A percentile compares a stretch with the other conserved stretches of the same genome.
Conservation (phyloP, 1,284 basidiomycete species). For the Fistulinella cinereoalba region DNA sequence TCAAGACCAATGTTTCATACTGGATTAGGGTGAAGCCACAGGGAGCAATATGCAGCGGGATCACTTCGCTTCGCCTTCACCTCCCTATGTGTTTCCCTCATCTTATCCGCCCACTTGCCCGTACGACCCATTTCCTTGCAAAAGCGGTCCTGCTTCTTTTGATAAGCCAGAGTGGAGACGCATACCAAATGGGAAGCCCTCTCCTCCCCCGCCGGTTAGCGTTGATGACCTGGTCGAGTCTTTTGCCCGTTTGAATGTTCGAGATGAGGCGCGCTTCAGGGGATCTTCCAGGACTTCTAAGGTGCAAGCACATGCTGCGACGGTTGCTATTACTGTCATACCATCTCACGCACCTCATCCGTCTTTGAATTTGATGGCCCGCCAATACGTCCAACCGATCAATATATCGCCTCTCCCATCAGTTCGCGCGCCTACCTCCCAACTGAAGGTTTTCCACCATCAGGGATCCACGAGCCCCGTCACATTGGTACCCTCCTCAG, state of each 20-base stretch:
- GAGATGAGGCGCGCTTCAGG: conserved; percentile 5
- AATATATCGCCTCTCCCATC: neutral
- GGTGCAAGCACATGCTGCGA: conserved; percentile 10
- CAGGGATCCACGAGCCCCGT: neutral
- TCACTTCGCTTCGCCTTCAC: conserved; percentile 4
- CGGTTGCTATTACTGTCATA: conserved; percentile 20
- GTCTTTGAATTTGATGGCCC: conserved; percentile 8
- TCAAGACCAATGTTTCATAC: neutral
- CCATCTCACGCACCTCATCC: conserved; percentile 21
- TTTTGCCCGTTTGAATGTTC: conserved; percentile 19
- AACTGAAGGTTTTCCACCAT: conserved; percentile 5
- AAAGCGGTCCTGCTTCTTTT: conserved; percentile 1
- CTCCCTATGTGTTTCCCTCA: conserved; percentile 20
- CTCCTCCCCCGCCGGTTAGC: neutral
- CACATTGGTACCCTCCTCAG: conserved; percentile 9
- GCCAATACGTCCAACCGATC: neutral
- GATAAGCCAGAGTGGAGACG: conserved; percentile 12
- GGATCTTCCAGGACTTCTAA: neutral
- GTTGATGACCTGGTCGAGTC: conserved; percentile 13
- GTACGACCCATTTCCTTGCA: conserved; percentile 24
- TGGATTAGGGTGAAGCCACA: neutral
- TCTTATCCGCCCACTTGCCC: conserved; percentile 15
- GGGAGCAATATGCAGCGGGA: neutral
- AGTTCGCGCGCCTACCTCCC: neutral
- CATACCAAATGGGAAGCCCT: neutral